phyloP scores from a whole-genome alignment of 345 rosid genomes.

The Linum tenue region DNA sequence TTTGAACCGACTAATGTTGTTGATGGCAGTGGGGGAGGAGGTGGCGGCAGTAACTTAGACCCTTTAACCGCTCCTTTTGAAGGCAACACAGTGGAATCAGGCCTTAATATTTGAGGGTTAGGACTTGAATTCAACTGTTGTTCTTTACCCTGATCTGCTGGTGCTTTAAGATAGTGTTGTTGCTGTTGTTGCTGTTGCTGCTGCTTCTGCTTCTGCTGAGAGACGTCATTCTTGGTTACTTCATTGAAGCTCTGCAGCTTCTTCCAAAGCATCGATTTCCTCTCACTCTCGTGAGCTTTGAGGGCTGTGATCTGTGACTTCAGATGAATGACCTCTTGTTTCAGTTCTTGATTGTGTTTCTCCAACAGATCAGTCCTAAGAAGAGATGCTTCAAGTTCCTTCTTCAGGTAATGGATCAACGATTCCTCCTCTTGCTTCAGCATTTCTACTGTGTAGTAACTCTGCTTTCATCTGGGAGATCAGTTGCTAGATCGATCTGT shows the following conservation, averaged over 20 bases:
- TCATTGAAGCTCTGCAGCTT: constrained; percentile 62
- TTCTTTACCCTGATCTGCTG: constrained; percentile 23
- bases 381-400: constrained; percentile 52
- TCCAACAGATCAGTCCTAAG: constrained; percentile 45
- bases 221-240: constrained; percentile 18
- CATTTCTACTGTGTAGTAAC: constrained; percentile 20
- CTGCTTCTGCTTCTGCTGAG: constrained; percentile 30
- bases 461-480: constrained; percentile 10
- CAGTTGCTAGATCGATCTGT: constrained; percentile 12
- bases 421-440: constrained; percentile 41
- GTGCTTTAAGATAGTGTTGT: constrained; percentile 18
- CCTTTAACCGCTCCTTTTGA: too few relatives aligned
- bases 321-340: constrained; percentile 56
- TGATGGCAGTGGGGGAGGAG: constrained; percentile 72
- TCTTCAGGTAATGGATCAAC: constrained; percentile 44
- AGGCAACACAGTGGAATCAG: constrained; percentile 7
- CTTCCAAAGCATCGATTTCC: constrained; percentile 84
- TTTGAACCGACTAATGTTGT: constrained; percentile 38
- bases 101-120: background rate
- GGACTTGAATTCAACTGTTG: constrained; percentile 16
- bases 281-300: constrained; percentile 77
- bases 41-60: constrained; percentile 31
- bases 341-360: constrained; percentile 67
- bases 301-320: constrained; percentile 58
- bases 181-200: too few relatives aligned